Percentiles rank a stretch among this genome's conserved stretches.
Conservation (phyloP, 192 early-diverging fungal species). For the Rhizoclosmatium sp. region DNA sequence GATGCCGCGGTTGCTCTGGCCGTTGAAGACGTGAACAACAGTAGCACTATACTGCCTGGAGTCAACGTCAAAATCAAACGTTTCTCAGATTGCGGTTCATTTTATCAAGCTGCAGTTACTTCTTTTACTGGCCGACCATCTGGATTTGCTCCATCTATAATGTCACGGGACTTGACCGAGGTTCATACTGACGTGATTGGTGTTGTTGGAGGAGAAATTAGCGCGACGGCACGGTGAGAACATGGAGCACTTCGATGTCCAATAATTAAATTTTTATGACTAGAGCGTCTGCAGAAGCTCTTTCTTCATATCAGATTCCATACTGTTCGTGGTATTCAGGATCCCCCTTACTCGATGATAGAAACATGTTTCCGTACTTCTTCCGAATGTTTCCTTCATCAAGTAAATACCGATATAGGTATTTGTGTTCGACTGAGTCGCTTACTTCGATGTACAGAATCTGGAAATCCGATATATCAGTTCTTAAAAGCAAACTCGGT, state of each 20-base stretch:
- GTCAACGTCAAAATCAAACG: constrained; percentile 12
- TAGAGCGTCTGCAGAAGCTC: no score
- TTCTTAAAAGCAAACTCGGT: background rate
- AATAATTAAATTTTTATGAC: no score
- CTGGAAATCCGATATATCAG: background rate
- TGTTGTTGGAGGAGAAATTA: background rate
- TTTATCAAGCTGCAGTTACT: background rate
- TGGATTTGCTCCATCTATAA: background rate
- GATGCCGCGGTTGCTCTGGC: background rate
- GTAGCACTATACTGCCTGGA: background rate
- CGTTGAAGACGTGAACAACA: constrained; percentile 8
- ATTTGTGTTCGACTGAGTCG: background rate
- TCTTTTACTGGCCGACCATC: background rate
- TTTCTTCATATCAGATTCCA: background rate
- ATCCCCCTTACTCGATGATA: background rate
- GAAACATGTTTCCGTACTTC: background rate
- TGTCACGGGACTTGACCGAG: background rate
- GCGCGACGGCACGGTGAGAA: background rate
- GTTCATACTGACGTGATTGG: background rate
- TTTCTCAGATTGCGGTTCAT: background rate
- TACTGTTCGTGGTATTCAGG: background rate
- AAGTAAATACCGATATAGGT: background rate
- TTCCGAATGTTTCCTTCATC: background rate
- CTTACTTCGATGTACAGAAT: background rate
- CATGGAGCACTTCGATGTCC: background rate